Percentiles rank a stretch among this genome's conserved stretches.
Evolutionary conservation across 352 stramenopile species (phyloP).

Genomic region (Saprolegnia diclina): DNA sequence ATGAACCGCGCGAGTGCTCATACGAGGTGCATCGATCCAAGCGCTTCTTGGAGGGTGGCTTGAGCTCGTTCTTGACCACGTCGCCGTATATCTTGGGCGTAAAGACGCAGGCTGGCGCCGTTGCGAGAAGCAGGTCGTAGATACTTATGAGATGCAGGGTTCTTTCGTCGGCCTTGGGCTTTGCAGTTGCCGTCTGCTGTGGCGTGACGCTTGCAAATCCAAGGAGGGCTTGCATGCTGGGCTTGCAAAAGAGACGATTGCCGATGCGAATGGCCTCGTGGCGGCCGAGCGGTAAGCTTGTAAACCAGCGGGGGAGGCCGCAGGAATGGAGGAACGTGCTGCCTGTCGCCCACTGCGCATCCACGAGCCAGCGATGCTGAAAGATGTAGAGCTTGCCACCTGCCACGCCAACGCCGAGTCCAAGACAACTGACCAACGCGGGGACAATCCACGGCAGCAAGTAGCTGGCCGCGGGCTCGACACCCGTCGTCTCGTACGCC

Average conservation of each 20-base stretch:
- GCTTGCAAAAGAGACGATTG: constrained; percentile 18
- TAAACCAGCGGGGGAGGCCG: constrained; percentile 14
- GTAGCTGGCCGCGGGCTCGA: neutral
- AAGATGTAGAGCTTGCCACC: neutral
- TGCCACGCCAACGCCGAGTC: neutral
- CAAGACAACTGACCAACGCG: neutral
- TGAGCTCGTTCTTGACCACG: too few relatives aligned
- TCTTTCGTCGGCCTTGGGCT: too few relatives aligned
- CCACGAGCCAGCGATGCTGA: neutral
- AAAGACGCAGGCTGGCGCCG: too few relatives aligned
- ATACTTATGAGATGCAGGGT: constrained; percentile 2
- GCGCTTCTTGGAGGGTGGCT: too few relatives aligned
- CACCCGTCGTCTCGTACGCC: too few relatives aligned
- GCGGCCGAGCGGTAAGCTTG: constrained; percentile 10
- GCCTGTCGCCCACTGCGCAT: neutral
- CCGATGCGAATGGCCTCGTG: constrained; percentile 18
- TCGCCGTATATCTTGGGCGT: too few relatives aligned
- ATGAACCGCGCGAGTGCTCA: too few relatives aligned
- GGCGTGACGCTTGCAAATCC: constrained; percentile 4
- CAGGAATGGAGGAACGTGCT: neutral
- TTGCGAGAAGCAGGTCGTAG: neutral
- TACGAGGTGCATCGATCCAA: too few relatives aligned
- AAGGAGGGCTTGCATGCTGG: constrained; percentile 20
- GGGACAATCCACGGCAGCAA: neutral
- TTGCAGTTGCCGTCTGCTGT: too few relatives aligned